A percentile compares a stretch with the other conserved stretches of the same genome.
Evolutionary conservation across 208 protist species (phyloP).

Genomic region (Herpetomonas muscarum): DNA sequence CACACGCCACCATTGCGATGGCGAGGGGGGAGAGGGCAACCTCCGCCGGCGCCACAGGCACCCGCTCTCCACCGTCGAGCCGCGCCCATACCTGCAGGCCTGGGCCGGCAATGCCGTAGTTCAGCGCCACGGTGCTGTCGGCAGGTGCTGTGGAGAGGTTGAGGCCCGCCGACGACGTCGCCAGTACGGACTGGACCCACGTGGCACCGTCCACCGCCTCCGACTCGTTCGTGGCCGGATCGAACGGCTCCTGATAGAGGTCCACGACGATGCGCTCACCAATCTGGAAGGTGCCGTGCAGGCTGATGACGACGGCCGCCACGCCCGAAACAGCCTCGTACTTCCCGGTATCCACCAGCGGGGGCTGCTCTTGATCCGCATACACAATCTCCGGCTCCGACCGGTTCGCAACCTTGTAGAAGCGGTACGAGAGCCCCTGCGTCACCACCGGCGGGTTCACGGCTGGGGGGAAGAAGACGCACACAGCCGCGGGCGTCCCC

Average conservation of each 20-base stretch:
- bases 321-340: not conserved
- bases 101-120: not conserved
- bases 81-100: slow-evolving; percentile 23
- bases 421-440: slow-evolving; percentile 15
- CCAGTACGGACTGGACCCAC: slow-evolving; percentile 15
- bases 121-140: slow-evolving; percentile 14
- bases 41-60: slow-evolving; percentile 19
- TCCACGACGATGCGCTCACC: slow-evolving; percentile 22
- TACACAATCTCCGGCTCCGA: too few species aligned
- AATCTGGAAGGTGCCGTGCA: slow-evolving; percentile 20
- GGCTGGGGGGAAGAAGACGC: slow-evolving; percentile 49
- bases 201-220: not conserved
- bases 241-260: slow-evolving; percentile 10
- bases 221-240: not conserved
- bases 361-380: too few species aligned
- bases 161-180: slow-evolving; percentile 9
- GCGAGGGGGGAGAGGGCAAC: slow-evolving; percentile 60
- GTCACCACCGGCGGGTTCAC: not conserved
- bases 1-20: slow-evolving; percentile 40
- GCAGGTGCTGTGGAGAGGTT: slow-evolving; percentile 17
- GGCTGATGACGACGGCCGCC: slow-evolving; percentile 11
- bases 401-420: slow-evolving; percentile 19
- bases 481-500: slow-evolving; percentile 21
- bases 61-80: slow-evolving; percentile 28
- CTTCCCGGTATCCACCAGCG: not conserved